These are phyloP conservation scores for Nakazawaea laoshanensis DNA, from an alignment of 805 yeast species.

Conservation along the genomic window DNA sequence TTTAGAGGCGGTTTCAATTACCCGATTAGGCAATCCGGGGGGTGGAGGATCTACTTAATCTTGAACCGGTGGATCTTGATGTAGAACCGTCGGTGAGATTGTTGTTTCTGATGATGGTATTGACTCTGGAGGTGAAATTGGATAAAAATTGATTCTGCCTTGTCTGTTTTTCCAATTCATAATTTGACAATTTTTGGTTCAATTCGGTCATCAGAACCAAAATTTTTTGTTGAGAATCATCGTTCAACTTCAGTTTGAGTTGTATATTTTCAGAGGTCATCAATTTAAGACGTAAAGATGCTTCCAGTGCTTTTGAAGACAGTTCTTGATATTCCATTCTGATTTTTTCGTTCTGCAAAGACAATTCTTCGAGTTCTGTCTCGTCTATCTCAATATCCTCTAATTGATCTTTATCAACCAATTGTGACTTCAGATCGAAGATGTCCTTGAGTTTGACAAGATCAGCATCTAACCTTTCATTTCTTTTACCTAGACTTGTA, in stretches of 20 bases:
- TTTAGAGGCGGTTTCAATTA: too few species aligned
- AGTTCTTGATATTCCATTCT: constrained; percentile 34
- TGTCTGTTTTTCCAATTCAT: constrained; percentile 6
- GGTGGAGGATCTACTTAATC: constrained; percentile 9
- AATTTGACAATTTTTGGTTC: constrained; percentile 3
- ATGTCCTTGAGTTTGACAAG: constrained; percentile 12
- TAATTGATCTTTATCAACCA: constrained; percentile 3
- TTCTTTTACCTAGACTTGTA: constrained; percentile 19
- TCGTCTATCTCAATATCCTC: constrained; percentile 12
- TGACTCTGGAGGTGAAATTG: constrained; percentile 16
- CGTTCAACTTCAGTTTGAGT: constrained; percentile 12
- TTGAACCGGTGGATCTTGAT: constrained; percentile 2
- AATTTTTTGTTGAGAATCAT: constrained; percentile 9
- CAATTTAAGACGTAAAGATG: constrained; percentile 24
- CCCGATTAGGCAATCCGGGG: too few species aligned
- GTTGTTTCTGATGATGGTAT: constrained; percentile 17
- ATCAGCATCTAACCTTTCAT: constrained; percentile 23
- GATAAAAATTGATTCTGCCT: constrained; percentile 18
- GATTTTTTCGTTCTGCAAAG: constrained; percentile 20
- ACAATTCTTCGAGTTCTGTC: constrained; percentile 13
- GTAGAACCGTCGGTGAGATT: constrained; percentile 3
- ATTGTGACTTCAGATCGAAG: neutral
- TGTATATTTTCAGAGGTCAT: constrained; percentile 21
- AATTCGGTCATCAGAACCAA: neutral
- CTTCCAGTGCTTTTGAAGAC: constrained; percentile 38